Evolutionary conservation across 331 rosid genomes (phyloP), one percentile per base, ranked within the genome.

Genomic region (Stylosanthes scabra): DNA sequence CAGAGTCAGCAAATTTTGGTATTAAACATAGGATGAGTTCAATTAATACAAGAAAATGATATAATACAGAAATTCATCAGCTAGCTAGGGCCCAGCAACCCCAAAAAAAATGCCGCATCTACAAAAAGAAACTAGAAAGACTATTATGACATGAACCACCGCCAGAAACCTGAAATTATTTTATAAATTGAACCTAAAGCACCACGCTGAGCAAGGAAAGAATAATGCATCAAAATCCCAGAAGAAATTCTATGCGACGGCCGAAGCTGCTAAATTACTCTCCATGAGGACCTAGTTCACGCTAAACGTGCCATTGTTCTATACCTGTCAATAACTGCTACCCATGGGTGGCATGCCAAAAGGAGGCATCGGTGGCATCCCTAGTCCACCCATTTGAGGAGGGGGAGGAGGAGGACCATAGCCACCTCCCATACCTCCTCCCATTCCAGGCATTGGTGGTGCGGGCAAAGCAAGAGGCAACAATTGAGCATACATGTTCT

Each of bases 331-430:
- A 81, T 86, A 94, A 86, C 92, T 72, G 73, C 91, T 88, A 39
- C 97, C 97, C 99, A 95, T 92, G 16, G 99, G 91, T 59, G 99
- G 99, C 99, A 95, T 95, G 76, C 99, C 99, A 68, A 25, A 95
- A 41, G 98, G 97, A 49, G 98, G 99, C 99, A 94, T 89, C 1
- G 95, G 97, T 12, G 99, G 99, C 99, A 95, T 93, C 55, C 98
- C 98, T 86, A 92, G 39, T 82, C 99, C 99, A 14, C 97, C 84
- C 97, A 88, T 86, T 25, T 84, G 89, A 10, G 89, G 77, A 81
- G 97, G 90, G 12, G 56, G 56, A 59, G 98, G 88, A 51, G 57
- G 57, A 56, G 98, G 88, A 16, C 74, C 97, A 80, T 52, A 95
- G 72, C 92, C 87, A 50, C 96, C 97, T 77, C 93, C 95, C 86